Evolutionary conservation across 495 filamentous ascomycete species (phyloP), one percentile per base, ranked within the genome.

Genomic region (Penicillium soppii): DNA sequence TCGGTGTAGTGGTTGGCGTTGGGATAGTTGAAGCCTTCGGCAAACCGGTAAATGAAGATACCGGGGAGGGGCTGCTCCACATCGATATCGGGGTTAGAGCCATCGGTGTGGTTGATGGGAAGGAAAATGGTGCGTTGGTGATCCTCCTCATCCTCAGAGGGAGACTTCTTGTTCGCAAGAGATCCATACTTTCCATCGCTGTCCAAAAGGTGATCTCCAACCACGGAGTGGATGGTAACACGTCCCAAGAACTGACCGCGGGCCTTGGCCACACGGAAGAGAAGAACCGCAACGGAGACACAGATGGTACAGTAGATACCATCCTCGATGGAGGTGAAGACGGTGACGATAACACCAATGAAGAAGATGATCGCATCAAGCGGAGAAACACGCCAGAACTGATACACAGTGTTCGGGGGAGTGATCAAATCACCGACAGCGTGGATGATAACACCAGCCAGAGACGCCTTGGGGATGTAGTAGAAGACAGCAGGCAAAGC

Each of bases 381-480:
- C 0, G 95, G 94, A 5, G 89, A 91, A 10, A 96, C 87, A 7
- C 85, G 76, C 94, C 95, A 98, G 75, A 98, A 98, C 64, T 94
- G 88, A 70, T 97, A 97, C 6, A 97, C 78, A 1, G 88, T 91
- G 63, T 96, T 92, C 6, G 95, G 94, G 2, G 92, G 83, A 0
- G 95, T 97, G 70, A 98, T 92, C 41, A 98, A 68, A 59, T 98
- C 94, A 50, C 90, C 90, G 19, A 98, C 94, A 17, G 95, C 94
- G 63, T 98, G 94, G 63, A 98, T 97, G 57, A 98, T 98, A 64
- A 98, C 91, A 40, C 85, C 94, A 7, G 95, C 79, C n/a, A 98
- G 82, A 5, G 83, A 78, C 3, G 94, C 84, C 52, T 80, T 87
- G 2, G 94, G 91, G 56, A 98, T 97, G 70, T 91, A 98, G 76